Evolutionary conservation across 257 asterid species (phyloP).

Genomic region (Lithospermum erythrorhizon): DNA sequence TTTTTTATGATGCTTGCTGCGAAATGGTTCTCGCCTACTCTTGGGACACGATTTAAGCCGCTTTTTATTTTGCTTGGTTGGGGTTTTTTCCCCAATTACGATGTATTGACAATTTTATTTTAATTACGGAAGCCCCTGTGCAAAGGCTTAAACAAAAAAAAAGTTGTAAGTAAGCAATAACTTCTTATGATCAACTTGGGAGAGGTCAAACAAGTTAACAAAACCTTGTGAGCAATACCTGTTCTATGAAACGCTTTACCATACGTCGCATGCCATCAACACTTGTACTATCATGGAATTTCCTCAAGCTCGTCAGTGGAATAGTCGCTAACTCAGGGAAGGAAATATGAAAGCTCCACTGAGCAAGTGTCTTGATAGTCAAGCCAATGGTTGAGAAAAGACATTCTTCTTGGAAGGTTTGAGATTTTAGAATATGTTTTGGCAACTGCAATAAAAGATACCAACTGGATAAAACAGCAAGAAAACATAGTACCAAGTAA

Average conservation of each 20-base stretch:
- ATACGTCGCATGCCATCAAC: conserved; percentile 49
- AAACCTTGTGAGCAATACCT: conserved; percentile 36
- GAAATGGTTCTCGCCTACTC: too few relatives aligned
- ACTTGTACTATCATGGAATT: conserved; percentile 40
- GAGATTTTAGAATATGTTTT: conserved; percentile 55
- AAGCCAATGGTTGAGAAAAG: conserved; percentile 51
- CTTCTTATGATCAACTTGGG: neutral
- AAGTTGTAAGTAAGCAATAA: too few relatives aligned
- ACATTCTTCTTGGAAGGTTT: conserved; percentile 70
- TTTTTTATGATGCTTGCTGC: too few relatives aligned
- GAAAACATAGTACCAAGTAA: conserved; percentile 1
- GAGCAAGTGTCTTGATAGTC: conserved; percentile 62
- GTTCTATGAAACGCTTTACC: conserved; percentile 72
- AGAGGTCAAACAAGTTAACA: neutral
- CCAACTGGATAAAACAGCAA: conserved; percentile 11
- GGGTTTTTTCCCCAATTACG: too few relatives aligned
- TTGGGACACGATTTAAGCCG: too few relatives aligned
- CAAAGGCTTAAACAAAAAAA: too few relatives aligned
- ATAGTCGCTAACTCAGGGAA: conserved; percentile 81
- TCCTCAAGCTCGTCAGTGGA: conserved; percentile 62
- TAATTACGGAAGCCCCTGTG: too few relatives aligned
- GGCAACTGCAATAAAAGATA: conserved; percentile 55
- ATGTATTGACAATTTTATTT: too few relatives aligned
- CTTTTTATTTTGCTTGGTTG: too few relatives aligned
- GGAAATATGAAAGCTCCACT: conserved; percentile 84